These are phyloP conservation scores for Panicum virgatum DNA, from an alignment of 202 grass and related monocot genomes.

Conservation along the genomic window DNA sequence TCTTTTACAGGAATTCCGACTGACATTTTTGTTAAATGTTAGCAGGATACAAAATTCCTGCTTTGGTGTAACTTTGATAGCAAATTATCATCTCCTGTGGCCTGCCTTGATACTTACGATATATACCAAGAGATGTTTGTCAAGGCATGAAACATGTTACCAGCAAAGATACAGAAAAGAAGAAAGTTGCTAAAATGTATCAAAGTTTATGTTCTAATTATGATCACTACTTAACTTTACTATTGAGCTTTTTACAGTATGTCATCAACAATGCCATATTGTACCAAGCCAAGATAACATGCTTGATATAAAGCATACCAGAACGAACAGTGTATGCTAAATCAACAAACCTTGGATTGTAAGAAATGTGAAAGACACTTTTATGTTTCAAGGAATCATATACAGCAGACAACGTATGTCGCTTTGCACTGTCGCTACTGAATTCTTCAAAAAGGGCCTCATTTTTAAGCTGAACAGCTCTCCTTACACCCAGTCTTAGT, in stretches of 20 bases:
- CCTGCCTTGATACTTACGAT: neutral
- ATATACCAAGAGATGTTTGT: neutral
- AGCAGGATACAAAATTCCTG: neutral
- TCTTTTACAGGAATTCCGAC: neutral
- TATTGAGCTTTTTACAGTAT: neutral
- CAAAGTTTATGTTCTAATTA: neutral
- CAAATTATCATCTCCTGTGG: neutral
- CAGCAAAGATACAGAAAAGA: neutral
- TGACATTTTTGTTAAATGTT: neutral
- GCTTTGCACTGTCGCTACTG: slow-evolving; percentile 43
- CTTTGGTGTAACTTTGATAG: neutral
- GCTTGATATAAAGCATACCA: neutral
- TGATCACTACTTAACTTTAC: neutral
- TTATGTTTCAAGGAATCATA: slow-evolving; percentile 60
- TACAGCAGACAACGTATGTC: slow-evolving; percentile 39
- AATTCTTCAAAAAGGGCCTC: slow-evolving; percentile 52
- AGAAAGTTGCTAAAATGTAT: neutral
- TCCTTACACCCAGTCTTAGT: slow-evolving; percentile 85
- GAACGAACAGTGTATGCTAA: slow-evolving; percentile 19
- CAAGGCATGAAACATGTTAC: neutral
- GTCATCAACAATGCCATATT: neutral
- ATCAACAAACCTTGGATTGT: slow-evolving; percentile 80
- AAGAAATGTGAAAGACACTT: slow-evolving; percentile 77
- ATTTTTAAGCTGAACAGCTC: slow-evolving; percentile 81
- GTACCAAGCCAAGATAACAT: neutral